Evolutionary conservation across 805 yeast species (phyloP).

Genomic region (Lachancea cidri): DNA sequence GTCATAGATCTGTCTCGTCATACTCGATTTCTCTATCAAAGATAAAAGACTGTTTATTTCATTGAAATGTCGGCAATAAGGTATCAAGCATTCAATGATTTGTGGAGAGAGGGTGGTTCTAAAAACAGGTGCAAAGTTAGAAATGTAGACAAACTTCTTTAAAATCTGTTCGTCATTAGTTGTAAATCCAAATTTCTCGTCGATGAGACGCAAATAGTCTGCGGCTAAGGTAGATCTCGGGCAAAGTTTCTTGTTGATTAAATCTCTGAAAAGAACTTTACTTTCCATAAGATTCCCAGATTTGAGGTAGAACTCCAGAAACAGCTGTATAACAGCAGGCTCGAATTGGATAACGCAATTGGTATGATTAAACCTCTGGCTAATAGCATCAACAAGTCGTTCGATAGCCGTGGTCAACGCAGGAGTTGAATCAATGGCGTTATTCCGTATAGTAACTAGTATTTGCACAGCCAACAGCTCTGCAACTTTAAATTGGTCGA

Average conservation of each 20-base stretch:
- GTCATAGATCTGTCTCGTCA: conserved; percentile 12
- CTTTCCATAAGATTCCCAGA: conserved; percentile 12
- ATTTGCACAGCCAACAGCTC: conserved; percentile 17
- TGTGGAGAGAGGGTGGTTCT: conserved; percentile 10
- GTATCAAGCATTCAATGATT: conserved; percentile 14
- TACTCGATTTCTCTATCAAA: conserved; percentile 10
- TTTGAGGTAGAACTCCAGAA: conserved; percentile 15
- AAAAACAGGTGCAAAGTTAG: conserved; percentile 21
- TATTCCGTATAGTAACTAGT: conserved; percentile 10
- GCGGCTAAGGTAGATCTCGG: conserved; percentile 14
- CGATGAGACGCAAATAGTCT: conserved; percentile 15
- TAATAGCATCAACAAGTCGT: conserved; percentile 9
- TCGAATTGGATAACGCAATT: conserved; percentile 11
- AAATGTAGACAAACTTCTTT: conserved; percentile 17
- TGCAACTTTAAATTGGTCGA: conserved; percentile 17
- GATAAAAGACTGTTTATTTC: conserved; percentile 18
- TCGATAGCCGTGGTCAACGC: conserved; percentile 7
- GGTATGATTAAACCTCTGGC: conserved; percentile 12
- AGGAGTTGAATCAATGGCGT: conserved; percentile 4
- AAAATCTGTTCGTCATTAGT: conserved; percentile 5
- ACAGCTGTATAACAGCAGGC: conserved; percentile 10
- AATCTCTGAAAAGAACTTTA: conserved; percentile 12
- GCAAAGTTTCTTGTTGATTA: conserved; percentile 12
- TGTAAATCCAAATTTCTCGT: conserved; percentile 1
- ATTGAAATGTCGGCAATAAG: conserved; percentile 20